Evolutionary conservation across 148 eudicot species (phyloP).

Genomic region (Chenopodium suecicum): DNA sequence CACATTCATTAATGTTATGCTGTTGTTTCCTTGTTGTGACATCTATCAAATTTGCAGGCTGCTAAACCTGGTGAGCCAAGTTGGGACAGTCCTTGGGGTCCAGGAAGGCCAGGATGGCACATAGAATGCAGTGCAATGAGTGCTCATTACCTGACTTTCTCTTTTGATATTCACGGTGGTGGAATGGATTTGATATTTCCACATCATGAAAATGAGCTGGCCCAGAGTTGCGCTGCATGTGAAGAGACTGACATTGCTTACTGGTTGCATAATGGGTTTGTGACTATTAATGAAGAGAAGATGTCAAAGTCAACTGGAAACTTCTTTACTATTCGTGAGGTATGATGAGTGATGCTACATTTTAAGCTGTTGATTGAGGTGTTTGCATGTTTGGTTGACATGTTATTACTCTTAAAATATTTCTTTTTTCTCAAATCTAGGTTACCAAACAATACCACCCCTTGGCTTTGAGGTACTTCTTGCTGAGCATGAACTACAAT

Average conservation of each 20-base stretch:
- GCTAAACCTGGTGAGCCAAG: constrained; percentile 85
- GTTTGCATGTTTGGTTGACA: background rate
- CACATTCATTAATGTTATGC: background rate
- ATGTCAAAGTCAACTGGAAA: constrained; percentile 86
- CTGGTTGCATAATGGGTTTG: constrained; percentile 94
- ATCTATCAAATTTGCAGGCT: constrained; percentile 45
- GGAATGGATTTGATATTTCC: constrained; percentile 88
- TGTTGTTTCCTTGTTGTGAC: background rate
- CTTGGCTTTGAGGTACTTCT: constrained; percentile 78
- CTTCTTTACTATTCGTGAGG: constrained; percentile 89
- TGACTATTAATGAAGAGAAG: constrained; percentile 70
- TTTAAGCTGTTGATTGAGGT: background rate
- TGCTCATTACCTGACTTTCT: constrained; percentile 56
- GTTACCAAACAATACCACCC: constrained; percentile 79
- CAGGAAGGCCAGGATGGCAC: constrained; percentile 99
- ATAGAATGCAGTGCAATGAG: constrained; percentile 99
- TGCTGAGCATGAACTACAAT: constrained; percentile 73
- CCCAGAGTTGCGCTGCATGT: constrained; percentile 93
- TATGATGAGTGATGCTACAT: constrained; percentile 30
- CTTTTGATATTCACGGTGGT: constrained; percentile 95
- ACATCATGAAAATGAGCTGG: constrained; percentile 94
- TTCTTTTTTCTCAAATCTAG: constrained; percentile 32
- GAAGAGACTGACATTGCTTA: constrained; percentile 61
- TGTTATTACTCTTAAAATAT: constrained; percentile 5
- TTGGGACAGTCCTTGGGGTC: constrained; percentile 97